Base-by-base conservation (phyloP, 495 filamentous ascomycete genomes). In the Penicillium pulvis region DNA sequence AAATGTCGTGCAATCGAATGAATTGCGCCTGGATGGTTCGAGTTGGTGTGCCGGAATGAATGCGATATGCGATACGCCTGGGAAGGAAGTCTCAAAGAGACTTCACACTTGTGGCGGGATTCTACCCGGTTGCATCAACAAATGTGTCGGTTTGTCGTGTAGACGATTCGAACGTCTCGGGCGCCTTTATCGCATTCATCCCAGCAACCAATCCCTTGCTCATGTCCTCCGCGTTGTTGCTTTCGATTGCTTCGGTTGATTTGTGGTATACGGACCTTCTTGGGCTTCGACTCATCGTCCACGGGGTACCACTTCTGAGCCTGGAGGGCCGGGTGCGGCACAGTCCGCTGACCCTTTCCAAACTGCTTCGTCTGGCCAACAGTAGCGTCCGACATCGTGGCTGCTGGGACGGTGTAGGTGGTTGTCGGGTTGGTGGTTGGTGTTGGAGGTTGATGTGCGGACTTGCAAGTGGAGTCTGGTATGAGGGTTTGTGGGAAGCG, bases 221-320 rank as follows among this genome's bases (percentile, higher is more conserved):
- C 33, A 53, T 47, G 46, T 58, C 59, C 64, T 63, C 57, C 61
- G 45, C 47, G 58, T 39, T 56, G 33, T 62, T 57, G 48, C 53
- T 49, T 54, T 54, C 55, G 54, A 62, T 61, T 59, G 52, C 48
- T 31, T 65, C 55, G 49, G 52, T 56, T 11, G 49, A 46, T 50
- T 56, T 53, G 46, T 47, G 72, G 71, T 69, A 70, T 75, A 77
- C 78, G 79, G 73, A 99, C 95, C 88, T 94, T 94, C 85, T 90
- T 96, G 60, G 89, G 88, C 82, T 90, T 83, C 73, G 83, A 72
- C 75, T 93, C 89, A 79, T 97, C 94, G 75, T 97, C 91, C 71
- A 92, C 90, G 76, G 95, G 95, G 80, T 99, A 99, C 91, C 93
- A 99, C 83, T 98, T 99, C 86, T 88, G 85, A 72, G 93, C 94